Conservation (phyloP, 208 protist species). For the Naegleria gruberi region DNA sequence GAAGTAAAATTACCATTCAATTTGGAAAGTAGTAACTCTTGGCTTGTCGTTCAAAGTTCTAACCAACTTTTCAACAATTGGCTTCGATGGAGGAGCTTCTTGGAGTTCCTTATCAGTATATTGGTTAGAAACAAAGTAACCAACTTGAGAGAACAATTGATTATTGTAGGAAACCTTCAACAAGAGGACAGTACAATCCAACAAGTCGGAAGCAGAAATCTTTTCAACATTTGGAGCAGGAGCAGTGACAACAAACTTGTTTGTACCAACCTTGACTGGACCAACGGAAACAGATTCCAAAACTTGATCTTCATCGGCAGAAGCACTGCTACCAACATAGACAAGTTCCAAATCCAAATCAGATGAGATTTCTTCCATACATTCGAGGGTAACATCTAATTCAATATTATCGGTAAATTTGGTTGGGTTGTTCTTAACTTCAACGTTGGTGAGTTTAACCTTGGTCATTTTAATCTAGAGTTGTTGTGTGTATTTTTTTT, state of each 20-base stretch:
- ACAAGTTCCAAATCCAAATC: conserved; percentile 91
- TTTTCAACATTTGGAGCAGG: conserved; percentile 73
- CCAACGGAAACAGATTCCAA: conserved; percentile 92
- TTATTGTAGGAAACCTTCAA: conserved; percentile 86
- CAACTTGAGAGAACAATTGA: conserved; percentile 91
- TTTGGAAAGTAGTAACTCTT: conserved; percentile 47
- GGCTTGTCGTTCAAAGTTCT: conserved; percentile 54
- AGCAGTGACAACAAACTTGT: conserved; percentile 85
- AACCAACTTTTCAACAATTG: conserved; percentile 36
- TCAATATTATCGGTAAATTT: conserved; percentile 46
- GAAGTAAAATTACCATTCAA: conserved; percentile 44
- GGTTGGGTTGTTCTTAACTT: conserved; percentile 55
- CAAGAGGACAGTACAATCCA: conserved; percentile 90
- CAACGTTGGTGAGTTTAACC: conserved; percentile 48
- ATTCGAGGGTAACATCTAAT: conserved; percentile 67
- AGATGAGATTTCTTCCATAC: conserved; percentile 44
- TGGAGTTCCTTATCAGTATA: conserved; percentile 63
- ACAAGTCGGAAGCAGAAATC: conserved; percentile 78
- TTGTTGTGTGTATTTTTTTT: background rate
- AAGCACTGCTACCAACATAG: conserved; percentile 91
- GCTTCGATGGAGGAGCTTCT: conserved; percentile 44
- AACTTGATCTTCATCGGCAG: conserved; percentile 83
- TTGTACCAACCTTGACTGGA: conserved; percentile 77
- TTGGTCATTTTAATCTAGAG: conserved; percentile 1
- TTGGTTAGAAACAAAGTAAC: conserved; percentile 91